Evolutionary conservation across 345 rosid species (phyloP).

Genomic region (Clausena lansium): DNA sequence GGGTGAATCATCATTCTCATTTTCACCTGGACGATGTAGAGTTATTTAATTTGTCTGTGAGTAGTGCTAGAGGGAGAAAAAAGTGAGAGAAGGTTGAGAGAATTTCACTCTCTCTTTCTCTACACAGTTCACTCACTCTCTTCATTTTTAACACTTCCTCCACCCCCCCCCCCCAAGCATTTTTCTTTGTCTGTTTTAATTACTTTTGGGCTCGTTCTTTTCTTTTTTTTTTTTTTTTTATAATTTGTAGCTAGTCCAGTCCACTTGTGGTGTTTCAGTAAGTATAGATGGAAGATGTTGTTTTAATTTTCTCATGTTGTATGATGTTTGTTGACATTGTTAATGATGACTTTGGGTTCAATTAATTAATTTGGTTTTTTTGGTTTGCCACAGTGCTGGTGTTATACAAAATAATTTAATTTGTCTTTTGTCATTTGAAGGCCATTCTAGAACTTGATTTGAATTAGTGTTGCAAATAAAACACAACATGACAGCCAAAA

Average conservation of each 20-base stretch:
- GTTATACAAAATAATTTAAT: too few relatives aligned
- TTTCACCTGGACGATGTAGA: neutral
- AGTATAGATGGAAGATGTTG: neutral
- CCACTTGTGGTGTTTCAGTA: neutral
- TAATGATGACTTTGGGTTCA: neutral
- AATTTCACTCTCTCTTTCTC: too few relatives aligned
- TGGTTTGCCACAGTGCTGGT: neutral
- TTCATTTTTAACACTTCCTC: too few relatives aligned
- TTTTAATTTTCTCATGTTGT: neutral
- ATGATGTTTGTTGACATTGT: neutral
- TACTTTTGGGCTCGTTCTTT: neutral
- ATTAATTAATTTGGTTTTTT: neutral
- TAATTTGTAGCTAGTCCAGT: neutral
- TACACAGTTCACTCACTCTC: too few relatives aligned
- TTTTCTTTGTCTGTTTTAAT: neutral
- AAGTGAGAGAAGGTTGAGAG: too few relatives aligned
- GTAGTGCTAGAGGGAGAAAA: too few relatives aligned
- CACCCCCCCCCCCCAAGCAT: too few relatives aligned
- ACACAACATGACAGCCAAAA: too few relatives aligned
- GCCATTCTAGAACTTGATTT: too few relatives aligned
- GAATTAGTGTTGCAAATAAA: too few relatives aligned
- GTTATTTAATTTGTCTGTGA: neutral
- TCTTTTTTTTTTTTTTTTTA: too few relatives aligned
- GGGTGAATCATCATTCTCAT: neutral
- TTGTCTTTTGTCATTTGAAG: too few relatives aligned